Evolutionary conservation across 192 early-diverging fungal species (phyloP), one percentile per base, ranked within the genome.

Genomic region (Geosiphon pyriformis): DNA sequence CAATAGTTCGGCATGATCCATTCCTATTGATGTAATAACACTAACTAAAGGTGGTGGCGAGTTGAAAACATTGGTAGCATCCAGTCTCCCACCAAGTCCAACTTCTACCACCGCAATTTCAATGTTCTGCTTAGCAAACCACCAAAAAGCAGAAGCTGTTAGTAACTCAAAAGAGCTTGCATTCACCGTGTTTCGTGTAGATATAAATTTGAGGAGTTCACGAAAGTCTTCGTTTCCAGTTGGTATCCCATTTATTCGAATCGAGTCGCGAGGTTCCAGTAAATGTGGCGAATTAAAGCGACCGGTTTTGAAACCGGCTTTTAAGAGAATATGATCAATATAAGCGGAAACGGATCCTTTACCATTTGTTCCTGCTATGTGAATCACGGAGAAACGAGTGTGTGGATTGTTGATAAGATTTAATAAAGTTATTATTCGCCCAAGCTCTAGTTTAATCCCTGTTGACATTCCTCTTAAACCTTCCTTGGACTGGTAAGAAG

Each of bases 231-330:
- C 72, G 29, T 84, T 77, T 0, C 80, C 74, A 8, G 97, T 82
- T 11, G 95, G 90, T 37, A 68, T 55, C 1, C 94, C 94, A 71
- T 97, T 84, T 72, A 99, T 93, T 48, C 89, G 84, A 56, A 99
- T 96, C 18, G 93, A 85, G 72, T 99, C 96, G 20, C 94, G 84
- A 0, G 87, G 92, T 57, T 93, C 86, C 34, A 93, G 79, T 50
- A 99, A 75, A 70, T 99, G 96, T 2, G 96, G 96, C 3, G 92
- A 94, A 27, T 93, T 94, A 72, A 86, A 99, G 33, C 94, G 78
- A 22, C 94, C 96, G 20, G 87, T 80, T 25, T 78, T 70, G 72
- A 49, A 85, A 60, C 63, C 71, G 29, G 70, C 69, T 20, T 68
- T 74, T 54, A 76, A 69, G 47, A 97, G 74, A 20, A 95, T 85